Conservation (phyloP, 2,329 filamentous ascomycete genomes). For the Westerdykella sp. region DNA sequence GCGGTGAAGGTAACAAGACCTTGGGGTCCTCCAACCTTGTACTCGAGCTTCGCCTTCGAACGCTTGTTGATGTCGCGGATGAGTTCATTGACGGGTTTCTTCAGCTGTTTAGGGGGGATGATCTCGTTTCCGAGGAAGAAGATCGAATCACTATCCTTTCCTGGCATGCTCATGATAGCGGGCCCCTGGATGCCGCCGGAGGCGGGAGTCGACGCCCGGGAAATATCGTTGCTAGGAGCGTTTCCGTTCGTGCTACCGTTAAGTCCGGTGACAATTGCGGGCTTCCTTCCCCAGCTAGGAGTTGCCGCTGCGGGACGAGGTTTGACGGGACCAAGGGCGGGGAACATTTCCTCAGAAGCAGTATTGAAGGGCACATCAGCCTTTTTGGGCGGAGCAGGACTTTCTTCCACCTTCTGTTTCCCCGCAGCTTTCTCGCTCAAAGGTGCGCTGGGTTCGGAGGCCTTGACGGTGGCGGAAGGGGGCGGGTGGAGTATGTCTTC, state of each 20-base stretch:
- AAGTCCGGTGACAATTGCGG: constrained; percentile 41
- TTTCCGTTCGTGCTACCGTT: constrained; percentile 48
- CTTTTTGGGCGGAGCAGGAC: constrained; percentile 33
- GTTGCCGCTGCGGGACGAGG: constrained; percentile 55
- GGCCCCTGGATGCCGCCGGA: constrained; percentile 47
- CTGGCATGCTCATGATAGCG: constrained; percentile 66
- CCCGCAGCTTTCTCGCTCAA: constrained; percentile 59
- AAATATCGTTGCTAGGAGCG: constrained; percentile 44
- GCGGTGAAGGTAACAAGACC: constrained; percentile 77
- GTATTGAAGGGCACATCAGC: constrained; percentile 58
- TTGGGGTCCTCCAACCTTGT: constrained; percentile 60
- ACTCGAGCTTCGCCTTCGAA: constrained; percentile 78
- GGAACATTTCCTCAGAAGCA: constrained; percentile 85
- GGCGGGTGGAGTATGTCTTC: constrained; percentile 59
- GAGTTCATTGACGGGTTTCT: constrained; percentile 77
- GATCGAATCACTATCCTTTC: constrained; percentile 72
- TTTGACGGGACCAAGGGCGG: constrained; percentile 75
- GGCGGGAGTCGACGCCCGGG: constrained; percentile 57
- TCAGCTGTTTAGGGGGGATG: constrained; percentile 68
- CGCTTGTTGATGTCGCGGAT: constrained; percentile 88
- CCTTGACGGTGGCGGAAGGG: constrained; percentile 38
- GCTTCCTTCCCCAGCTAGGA: constrained; percentile 72
- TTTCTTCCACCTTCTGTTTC: constrained; percentile 59
- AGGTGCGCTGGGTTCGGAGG: constrained; percentile 30
- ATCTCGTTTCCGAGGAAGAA: constrained; percentile 70